Percentiles rank a stretch among this genome's conserved stretches.
Conservation (phyloP, 306 rosid genomes). For the Vigna angularis region DNA sequence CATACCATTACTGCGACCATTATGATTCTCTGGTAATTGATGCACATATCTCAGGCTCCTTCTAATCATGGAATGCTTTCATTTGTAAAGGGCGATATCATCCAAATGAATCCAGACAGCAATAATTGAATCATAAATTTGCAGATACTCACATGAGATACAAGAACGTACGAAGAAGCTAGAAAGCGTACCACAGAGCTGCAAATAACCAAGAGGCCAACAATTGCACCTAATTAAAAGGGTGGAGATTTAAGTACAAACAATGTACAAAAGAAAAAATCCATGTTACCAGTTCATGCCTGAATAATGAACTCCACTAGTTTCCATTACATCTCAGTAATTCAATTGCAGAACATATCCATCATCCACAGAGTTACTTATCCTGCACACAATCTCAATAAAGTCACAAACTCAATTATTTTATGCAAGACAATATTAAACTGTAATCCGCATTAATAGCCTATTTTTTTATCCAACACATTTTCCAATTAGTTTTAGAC, state of each 20-base stretch:
- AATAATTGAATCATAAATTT: conserved; percentile 27
- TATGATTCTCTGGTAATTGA: conserved; percentile 33
- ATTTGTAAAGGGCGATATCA: conserved; percentile 25
- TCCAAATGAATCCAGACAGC: conserved; percentile 43
- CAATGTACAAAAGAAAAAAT: conserved; percentile 32
- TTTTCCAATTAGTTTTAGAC: conserved; percentile 8
- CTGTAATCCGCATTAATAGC: conserved; percentile 8
- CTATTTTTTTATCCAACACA: conserved; percentile 6
- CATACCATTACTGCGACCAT: conserved; percentile 41
- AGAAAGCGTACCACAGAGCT: conserved; percentile 42
- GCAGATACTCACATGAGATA: conserved; percentile 32
- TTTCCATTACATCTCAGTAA: conserved; percentile 38
- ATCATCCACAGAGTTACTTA: conserved; percentile 40
- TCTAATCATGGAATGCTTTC: conserved; percentile 12
- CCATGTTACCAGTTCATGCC: conserved; percentile 49
- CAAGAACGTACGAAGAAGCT: conserved; percentile 38
- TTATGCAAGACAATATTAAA: conserved; percentile 8
- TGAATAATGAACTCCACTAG: conserved; percentile 35
- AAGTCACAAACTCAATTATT: conserved; percentile 27
- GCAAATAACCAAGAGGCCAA: conserved; percentile 40
- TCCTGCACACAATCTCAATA: conserved; percentile 49
- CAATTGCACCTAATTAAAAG: conserved; percentile 46
- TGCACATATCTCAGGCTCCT: conserved; percentile 40
- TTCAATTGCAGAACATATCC: conserved; percentile 41
- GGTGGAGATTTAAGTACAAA: conserved; percentile 27